Evolutionary conservation across 2,329 filamentous ascomycete genomes (phyloP).

Genomic region (Fusarium robinianum): DNA sequence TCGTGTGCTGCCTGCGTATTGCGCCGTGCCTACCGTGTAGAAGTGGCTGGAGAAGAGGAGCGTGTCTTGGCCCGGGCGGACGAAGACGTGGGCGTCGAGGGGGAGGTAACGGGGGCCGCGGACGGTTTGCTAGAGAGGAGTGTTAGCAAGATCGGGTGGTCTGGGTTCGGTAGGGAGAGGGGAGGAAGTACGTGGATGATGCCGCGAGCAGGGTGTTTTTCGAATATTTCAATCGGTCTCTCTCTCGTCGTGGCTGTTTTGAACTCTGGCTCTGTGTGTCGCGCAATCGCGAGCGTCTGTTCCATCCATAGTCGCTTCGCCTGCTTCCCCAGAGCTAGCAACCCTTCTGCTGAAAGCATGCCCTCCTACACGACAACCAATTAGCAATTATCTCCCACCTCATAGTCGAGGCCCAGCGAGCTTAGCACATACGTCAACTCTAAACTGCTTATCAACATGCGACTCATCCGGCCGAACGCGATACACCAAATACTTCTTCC

Average conservation of each 20-base stretch:
- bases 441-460: slow-evolving; percentile 3
- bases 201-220: too few species aligned
- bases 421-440: slow-evolving; percentile 6
- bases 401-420: too few species aligned
- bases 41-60: slow-evolving; percentile 21
- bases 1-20: slow-evolving; percentile 23
- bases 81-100: slow-evolving; percentile 33
- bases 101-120: slow-evolving; percentile 30
- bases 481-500: slow-evolving; percentile 11
- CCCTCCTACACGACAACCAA: not conserved
- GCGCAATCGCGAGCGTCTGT: not conserved
- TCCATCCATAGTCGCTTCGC: slow-evolving; percentile 5
- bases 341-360: not conserved
- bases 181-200: slow-evolving; percentile 23
- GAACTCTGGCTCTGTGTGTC: not conserved
- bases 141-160: not conserved
- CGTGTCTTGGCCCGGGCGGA: not conserved
- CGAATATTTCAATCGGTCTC: too few species aligned
- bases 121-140: slow-evolving; percentile 29
- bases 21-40: slow-evolving; percentile 31
- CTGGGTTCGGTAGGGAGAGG: not conserved
- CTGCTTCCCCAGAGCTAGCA: slow-evolving; percentile 3
- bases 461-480: slow-evolving; percentile 17
- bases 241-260: not conserved
- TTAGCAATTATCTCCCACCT: too few species aligned